Percentiles rank a stretch among this genome's conserved stretches.
These are phyloP conservation scores for Microbotryomycetes sp. DNA, from an alignment of 1,284 basidiomycete genomes.

Conservation along the genomic window DNA sequence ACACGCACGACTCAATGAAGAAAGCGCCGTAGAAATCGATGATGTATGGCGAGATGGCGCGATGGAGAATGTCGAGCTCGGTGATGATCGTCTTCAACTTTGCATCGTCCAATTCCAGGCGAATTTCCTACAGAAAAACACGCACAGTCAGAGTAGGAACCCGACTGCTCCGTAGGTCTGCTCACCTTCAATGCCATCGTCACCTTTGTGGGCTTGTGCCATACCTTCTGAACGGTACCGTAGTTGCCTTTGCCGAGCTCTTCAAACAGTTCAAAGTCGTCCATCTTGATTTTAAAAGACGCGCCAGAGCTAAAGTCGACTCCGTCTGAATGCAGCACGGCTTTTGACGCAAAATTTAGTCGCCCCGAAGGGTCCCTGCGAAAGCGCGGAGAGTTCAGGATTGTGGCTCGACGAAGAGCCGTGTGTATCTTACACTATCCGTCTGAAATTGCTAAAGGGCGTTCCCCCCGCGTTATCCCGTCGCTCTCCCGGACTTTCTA, in stretches of 20 bases:
- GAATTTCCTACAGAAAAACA: constrained; percentile 67
- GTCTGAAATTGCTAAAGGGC: constrained; percentile 86
- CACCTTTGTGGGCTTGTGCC: constrained; percentile 89
- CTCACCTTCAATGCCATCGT: constrained; percentile 97
- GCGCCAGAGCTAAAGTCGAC: constrained; percentile 92
- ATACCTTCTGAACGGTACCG: constrained; percentile 90
- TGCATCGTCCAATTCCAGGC: constrained; percentile 88
- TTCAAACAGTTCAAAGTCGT: constrained; percentile 80
- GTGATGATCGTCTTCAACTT: constrained; percentile 96
- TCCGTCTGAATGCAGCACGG: constrained; percentile 81
- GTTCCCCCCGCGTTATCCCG: constrained; percentile 46
- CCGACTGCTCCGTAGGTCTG: too few species aligned
- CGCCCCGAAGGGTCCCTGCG: constrained; percentile 74
- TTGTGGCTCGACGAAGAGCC: constrained; percentile 10
- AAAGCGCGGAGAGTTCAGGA: constrained; percentile 1
- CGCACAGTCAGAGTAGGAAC: too few species aligned
- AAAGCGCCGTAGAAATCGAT: constrained; percentile 99
- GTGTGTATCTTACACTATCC: constrained; percentile 68
- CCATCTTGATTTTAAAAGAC: constrained; percentile 79
- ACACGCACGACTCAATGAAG: constrained; percentile 96
- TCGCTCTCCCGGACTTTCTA: background rate
- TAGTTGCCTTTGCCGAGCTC: constrained; percentile 96
- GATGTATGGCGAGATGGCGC: constrained; percentile 81
- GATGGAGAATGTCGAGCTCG: constrained; percentile 95
- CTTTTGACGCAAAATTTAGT: constrained; percentile 88